Conservation (phyloP, 2,329 filamentous ascomycete genomes). For the Endocalyx cinctus region DNA sequence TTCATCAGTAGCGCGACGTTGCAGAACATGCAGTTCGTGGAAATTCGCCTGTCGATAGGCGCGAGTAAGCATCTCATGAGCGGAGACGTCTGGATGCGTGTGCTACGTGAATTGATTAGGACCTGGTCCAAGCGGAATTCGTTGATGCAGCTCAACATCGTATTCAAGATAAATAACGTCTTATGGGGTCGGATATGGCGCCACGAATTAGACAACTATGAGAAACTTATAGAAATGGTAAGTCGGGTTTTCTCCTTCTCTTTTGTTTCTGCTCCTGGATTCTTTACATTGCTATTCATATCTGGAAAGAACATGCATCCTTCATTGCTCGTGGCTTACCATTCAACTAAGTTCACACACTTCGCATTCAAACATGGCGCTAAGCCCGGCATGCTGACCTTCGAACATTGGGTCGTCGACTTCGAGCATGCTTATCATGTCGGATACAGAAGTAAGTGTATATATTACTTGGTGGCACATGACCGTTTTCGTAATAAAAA, state of each 20-base stretch:
- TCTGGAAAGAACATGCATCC: no score
- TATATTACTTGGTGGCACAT: background rate
- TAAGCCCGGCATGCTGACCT: constrained; percentile 18
- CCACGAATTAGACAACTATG: constrained; percentile 18
- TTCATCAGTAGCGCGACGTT: constrained; percentile 27
- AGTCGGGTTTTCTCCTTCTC: constrained; percentile 2
- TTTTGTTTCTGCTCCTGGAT: background rate
- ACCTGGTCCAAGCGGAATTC: constrained; percentile 21
- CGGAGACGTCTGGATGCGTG: constrained; percentile 21
- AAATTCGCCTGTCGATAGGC: constrained; percentile 27
- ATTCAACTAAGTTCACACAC: constrained; percentile 13
- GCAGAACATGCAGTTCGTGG: constrained; percentile 25
- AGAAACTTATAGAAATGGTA: constrained; percentile 16
- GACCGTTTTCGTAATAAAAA: constrained; percentile 6
- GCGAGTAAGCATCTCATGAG: constrained; percentile 18
- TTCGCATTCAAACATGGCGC: constrained; percentile 21
- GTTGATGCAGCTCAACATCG: constrained; percentile 22
- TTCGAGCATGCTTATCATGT: constrained; percentile 19
- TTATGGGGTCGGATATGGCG: constrained; percentile 12
- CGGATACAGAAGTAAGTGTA: constrained; percentile 21
- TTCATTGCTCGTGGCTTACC: constrained; percentile 3
- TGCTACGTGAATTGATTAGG: constrained; percentile 23
- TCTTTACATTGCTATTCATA: no score
- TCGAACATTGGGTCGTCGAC: constrained; percentile 25
- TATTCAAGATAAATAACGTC: constrained; percentile 26